A percentile compares a stretch with the other conserved stretches of the same genome.
These are phyloP conservation scores for Kwoniella sp. DNA, from an alignment of 768 basidiomycete genomes.

Conservation along the genomic window DNA sequence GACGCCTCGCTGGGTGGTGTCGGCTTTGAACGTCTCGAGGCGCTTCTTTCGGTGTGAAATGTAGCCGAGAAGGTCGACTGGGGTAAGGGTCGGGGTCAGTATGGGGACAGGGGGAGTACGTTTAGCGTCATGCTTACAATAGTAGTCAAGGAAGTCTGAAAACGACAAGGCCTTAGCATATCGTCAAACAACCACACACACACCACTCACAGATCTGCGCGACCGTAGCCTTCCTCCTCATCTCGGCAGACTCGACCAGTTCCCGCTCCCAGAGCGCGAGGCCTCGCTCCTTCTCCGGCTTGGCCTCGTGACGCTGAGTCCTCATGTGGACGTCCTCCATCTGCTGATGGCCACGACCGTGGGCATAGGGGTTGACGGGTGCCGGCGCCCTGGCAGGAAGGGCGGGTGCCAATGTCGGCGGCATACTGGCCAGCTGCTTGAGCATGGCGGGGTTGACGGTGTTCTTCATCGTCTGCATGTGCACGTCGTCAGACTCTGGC, in stretches of 20 bases:
- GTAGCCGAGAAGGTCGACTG: conserved; percentile 80
- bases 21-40: conserved; percentile 72
- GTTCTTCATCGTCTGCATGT: conserved; percentile 72
- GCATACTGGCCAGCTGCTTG: conserved; percentile 31
- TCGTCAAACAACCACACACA: too few relatives aligned
- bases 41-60: conserved; percentile 80
- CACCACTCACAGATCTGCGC: conserved; percentile 76
- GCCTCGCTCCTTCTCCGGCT: conserved; percentile 29
- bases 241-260: conserved; percentile 75
- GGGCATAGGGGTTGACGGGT: conserved; percentile 23
- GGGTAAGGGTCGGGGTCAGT: neutral
- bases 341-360: conserved; percentile 16
- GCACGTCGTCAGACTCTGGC: conserved; percentile 56
- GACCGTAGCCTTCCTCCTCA: conserved; percentile 91
- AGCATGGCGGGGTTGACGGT: conserved; percentile 43
- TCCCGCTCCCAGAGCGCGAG: conserved; percentile 75
- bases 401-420: conserved; percentile 13
- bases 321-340: conserved; percentile 48
- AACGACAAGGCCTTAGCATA: too few relatives aligned
- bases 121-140: conserved; percentile 60
- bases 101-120: neutral
- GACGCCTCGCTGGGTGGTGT: conserved; percentile 62
- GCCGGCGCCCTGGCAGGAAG: conserved; percentile 10
- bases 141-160: conserved; percentile 88
- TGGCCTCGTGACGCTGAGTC: conserved; percentile 37